Conservation (phyloP, 345 rosid genomes). For the Jatropha curcas region DNA sequence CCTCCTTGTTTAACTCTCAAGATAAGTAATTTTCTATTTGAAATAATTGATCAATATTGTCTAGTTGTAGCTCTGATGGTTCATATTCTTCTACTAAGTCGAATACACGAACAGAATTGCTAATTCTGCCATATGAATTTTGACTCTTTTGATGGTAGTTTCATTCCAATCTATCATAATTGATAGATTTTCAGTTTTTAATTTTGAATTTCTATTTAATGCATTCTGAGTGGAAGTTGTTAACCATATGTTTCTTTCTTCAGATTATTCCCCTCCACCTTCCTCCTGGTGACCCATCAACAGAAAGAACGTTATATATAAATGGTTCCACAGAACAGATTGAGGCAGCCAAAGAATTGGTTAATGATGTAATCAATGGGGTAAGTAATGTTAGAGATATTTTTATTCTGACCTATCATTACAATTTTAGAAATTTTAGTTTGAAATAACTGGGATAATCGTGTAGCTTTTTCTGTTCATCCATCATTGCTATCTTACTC, state of each 20-base stretch:
- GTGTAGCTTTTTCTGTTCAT: background rate
- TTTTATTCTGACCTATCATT: background rate
- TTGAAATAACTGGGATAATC: background rate
- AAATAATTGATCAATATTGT: conserved; percentile 1
- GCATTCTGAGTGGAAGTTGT: background rate
- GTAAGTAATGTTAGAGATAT: conserved; percentile 14
- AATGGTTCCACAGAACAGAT: conserved; percentile 29
- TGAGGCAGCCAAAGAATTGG: conserved; percentile 33
- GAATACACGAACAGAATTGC: background rate
- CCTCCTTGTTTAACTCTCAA: background rate
- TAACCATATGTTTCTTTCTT: background rate
- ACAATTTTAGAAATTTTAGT: background rate
- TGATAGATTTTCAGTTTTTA: background rate
- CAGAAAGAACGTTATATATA: conserved; percentile 27
- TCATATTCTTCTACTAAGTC: background rate
- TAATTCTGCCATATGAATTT: background rate
- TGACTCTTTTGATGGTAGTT: background rate
- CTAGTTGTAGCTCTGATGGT: background rate
- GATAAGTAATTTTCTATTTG: background rate
- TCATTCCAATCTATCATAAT: background rate
- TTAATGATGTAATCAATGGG: conserved; percentile 29
- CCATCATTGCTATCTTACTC: background rate
- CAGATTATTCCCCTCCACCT: conserved; percentile 33
- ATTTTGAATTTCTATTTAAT: background rate
- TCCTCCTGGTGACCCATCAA: conserved; percentile 31